Evolutionary conservation across 2,329 filamentous ascomycete genomes (phyloP).

Genomic region (Fusarium sororula): DNA sequence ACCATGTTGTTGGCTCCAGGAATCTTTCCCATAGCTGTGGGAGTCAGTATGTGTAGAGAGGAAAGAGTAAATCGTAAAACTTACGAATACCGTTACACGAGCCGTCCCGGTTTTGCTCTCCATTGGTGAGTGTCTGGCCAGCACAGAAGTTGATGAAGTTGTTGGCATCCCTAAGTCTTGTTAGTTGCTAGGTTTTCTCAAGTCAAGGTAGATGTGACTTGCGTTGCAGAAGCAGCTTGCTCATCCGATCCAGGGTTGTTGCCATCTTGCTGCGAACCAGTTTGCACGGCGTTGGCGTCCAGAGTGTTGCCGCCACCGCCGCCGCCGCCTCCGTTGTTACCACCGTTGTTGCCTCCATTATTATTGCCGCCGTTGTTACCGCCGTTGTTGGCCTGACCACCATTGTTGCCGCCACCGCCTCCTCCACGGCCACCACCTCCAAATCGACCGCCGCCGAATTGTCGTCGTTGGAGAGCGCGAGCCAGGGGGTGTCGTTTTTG

Average conservation of each 20-base stretch:
- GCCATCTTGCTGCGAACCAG: slow-evolving; percentile 59
- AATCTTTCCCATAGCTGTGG: slow-evolving; percentile 67
- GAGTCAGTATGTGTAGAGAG: slow-evolving; percentile 23
- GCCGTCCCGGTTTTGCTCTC: slow-evolving; percentile 63
- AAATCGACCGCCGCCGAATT: slow-evolving; percentile 45
- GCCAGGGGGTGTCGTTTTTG: slow-evolving; percentile 50
- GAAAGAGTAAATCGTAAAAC: slow-evolving; percentile 39
- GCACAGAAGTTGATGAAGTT: slow-evolving; percentile 73
- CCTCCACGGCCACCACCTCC: slow-evolving; percentile 31
- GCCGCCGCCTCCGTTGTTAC: slow-evolving; percentile 32
- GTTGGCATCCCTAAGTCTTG: slow-evolving; percentile 58
- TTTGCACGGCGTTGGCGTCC: slow-evolving; percentile 56
- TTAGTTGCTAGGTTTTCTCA: slow-evolving; percentile 4
- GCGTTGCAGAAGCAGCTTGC: slow-evolving; percentile 64
- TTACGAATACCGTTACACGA: slow-evolving; percentile 72
- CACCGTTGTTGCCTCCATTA: slow-evolving; percentile 41
- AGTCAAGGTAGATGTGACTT: slow-evolving; percentile 39
- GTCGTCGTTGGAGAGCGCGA: slow-evolving; percentile 53
- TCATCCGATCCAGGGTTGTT: slow-evolving; percentile 55
- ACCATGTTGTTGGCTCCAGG: slow-evolving; percentile 65
- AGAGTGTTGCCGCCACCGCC: slow-evolving; percentile 47
- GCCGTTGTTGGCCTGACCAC: slow-evolving; percentile 31
- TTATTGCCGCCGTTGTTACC: slow-evolving; percentile 20
- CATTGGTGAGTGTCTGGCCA: slow-evolving; percentile 66
- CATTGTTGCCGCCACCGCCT: slow-evolving; percentile 39